Base-by-base conservation (phyloP, 345 rosid species). In the Microcos paniculata region DNA sequence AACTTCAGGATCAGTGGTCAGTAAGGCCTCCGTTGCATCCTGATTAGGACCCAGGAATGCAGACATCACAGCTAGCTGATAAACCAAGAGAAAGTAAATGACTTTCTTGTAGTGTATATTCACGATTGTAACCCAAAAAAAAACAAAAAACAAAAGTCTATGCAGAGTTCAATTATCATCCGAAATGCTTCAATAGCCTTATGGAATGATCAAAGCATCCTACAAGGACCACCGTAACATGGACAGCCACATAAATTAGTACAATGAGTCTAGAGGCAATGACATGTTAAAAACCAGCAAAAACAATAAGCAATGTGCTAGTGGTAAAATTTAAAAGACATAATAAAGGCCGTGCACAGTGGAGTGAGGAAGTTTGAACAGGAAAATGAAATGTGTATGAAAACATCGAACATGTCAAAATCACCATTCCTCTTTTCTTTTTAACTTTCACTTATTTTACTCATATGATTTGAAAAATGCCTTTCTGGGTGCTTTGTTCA, bases 41-140 rank as follows among this genome's bases (percentile, higher is more conserved):
- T 93, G 99, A 77, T 95, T 96, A 38, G 97, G 97, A 74, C 99
- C 98, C 88, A 95, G 75, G 90, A 95, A 95, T 14, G 94, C 98
- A 59, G 96, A 95, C 97, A 91, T 88, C 66, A 95, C 98, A 62
- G 97, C 99, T 45, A 93, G 79, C 98, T 94, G 88, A 70, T 31
- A 70, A 82, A 28, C 51, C 74, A 73, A 78, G 49, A 33, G 48
- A 70, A 59, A 31, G 61, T 6, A 45, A 63, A 68, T 61, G 58
- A 78, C 52, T n/a, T n/a, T n/a, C n/a, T n/a, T 66, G 6, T 43
- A 24, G 13, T n/a, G 31, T 11, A 46, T 46, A 64, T 21, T 1
- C 69, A 64, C 21, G 30, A 64, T 64, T n/a, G 69, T 21, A 30
- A 38, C 9, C n/a, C n/a, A n/a, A n/a, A n/a, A n/a, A n/a, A n/a